phyloP scores from a whole-genome alignment of 2,329 filamentous ascomycete species.

The Paecilomyces dactylethromorphus region DNA sequence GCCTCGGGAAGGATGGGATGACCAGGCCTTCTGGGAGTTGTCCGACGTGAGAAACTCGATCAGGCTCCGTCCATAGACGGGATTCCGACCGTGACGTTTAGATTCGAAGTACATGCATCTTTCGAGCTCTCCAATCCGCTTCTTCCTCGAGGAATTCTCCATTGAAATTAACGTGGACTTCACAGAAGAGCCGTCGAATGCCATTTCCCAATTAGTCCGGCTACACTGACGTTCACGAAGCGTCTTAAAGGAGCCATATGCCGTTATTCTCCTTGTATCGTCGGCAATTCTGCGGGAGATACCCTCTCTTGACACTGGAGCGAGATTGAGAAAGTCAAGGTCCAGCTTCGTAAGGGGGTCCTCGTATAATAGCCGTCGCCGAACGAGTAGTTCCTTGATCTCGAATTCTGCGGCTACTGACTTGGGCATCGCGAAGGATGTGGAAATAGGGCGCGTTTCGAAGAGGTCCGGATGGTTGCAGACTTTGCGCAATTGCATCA shows the following conservation, averaged over 20 bases:
- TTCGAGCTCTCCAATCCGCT: conserved; percentile 69
- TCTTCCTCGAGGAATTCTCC: conserved; percentile 63
- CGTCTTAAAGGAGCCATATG: conserved; percentile 62
- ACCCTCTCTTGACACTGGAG: conserved; percentile 64
- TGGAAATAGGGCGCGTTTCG: conserved; percentile 91
- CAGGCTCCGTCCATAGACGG: conserved; percentile 75
- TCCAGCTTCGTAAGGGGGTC: conserved; percentile 60
- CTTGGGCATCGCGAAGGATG: conserved; percentile 83
- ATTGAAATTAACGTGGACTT: conserved; percentile 65
- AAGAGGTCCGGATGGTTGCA: conserved; percentile 98
- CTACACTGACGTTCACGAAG: conserved; percentile 65
- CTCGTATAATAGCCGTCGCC: conserved; percentile 57
- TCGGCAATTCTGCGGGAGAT: conserved; percentile 49
- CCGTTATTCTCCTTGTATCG: conserved; percentile 59
- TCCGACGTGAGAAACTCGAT: conserved; percentile 66
- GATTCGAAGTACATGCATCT: conserved; percentile 75
- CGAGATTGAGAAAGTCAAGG: conserved; percentile 70
- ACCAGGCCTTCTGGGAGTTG: conserved; percentile 52
- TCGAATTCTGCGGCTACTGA: conserved; percentile 72
- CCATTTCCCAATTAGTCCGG: conserved; percentile 48
- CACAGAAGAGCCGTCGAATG: conserved; percentile 60
- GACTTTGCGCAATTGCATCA: conserved; percentile 96
- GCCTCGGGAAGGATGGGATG: conserved; percentile 55
- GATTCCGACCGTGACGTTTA: conserved; percentile 69
- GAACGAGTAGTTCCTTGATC: conserved; percentile 63